Base-by-base conservation (phyloP, 2,329 filamentous ascomycete species). In the Bipolaris sorokiniana region DNA sequence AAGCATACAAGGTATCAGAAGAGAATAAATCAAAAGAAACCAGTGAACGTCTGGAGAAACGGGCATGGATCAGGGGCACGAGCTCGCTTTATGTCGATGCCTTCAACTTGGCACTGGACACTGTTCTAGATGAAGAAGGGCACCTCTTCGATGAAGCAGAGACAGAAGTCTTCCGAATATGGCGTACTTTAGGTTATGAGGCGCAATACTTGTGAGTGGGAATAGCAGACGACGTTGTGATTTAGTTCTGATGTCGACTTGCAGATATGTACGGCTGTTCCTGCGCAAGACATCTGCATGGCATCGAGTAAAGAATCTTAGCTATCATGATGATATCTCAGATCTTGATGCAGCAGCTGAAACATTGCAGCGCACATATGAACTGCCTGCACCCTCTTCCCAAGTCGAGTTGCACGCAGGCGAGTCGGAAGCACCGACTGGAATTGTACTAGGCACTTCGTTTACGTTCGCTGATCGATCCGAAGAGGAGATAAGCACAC, bases 21-120 rank as follows among this genome's bases (percentile, higher is more conserved):
- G 76, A 76, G 3, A 72, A 78, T 9, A 71, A 80, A 7, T 68
- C 69, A 33, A 69, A 61, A 11, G 59, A 48, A 15, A 70, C 81
- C 5, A 81, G 83, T 60, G 78, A 81, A 36, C 80, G 84, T 7
- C 70, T 89, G 13, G 82, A 82, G 55, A 78, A 86, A 49, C 81
- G 80, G 48, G 84, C 79, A 58, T 97, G 91, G 91, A 77, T 87
- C 4, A 86, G 83, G 68, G 91, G 92, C 0, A 88, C 87, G 73
- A 96, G 88, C 69, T 98, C 93, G 1, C 91, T 99, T 53, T 99
- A 99, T 69, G 92, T 97, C 16, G 95, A 99, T 78, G 95, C 95
- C 0, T 99, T 99, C 81, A 97, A 97, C 70, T 81, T 98, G 13
- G 92, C 94, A 2, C 80, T 99, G 47, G 88, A 94, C 57, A 97